A percentile compares a stretch with the other conserved stretches of the same genome.
These are phyloP conservation scores for Penicillium lagena DNA, from an alignment of 495 filamentous ascomycete genomes.

Conservation along the genomic window DNA sequence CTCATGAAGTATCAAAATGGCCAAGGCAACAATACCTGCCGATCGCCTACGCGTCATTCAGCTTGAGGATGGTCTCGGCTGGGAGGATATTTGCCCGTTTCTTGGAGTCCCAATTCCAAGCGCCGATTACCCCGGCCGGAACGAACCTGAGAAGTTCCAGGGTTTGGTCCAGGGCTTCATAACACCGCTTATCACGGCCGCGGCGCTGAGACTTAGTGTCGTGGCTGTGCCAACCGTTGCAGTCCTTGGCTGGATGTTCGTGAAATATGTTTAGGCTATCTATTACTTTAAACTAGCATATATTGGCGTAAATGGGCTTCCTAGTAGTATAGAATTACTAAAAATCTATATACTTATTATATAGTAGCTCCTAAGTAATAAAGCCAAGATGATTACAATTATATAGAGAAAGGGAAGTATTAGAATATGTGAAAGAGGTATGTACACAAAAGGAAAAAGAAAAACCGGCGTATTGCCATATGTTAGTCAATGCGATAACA, in stretches of 20 bases:
- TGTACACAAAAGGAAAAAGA: too few species aligned
- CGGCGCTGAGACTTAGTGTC: slow-evolving; percentile 5
- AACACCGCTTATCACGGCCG: slow-evolving; percentile 4
- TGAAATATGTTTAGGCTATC: slow-evolving; percentile 3
- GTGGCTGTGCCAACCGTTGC: slow-evolving; percentile 6
- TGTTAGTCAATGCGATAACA: too few species aligned
- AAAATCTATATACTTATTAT: too few species aligned
- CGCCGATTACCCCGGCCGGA: slow-evolving; percentile 15
- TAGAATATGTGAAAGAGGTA: too few species aligned
- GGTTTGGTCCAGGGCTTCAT: slow-evolving; percentile 5
- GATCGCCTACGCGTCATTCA: slow-evolving; percentile 12
- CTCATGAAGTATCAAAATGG: slow-evolving; percentile 11
- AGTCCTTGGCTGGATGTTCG: slow-evolving; percentile 4
- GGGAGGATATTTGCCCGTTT: slow-evolving; percentile 22
- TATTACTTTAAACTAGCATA: too few species aligned
- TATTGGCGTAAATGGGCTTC: too few species aligned
- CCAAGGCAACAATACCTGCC: slow-evolving; percentile 13
- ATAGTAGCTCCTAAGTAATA: too few species aligned
- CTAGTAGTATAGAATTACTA: too few species aligned
- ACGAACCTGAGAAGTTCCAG: slow-evolving; percentile 20
- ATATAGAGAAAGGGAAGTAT: too few species aligned
- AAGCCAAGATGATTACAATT: too few species aligned
- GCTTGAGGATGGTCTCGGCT: slow-evolving; percentile 16
- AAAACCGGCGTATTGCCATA: too few species aligned
- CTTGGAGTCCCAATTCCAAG: slow-evolving; percentile 14